Conservation (phyloP, 805 yeast genomes). For the Diddensiella caesifluorescens region DNA sequence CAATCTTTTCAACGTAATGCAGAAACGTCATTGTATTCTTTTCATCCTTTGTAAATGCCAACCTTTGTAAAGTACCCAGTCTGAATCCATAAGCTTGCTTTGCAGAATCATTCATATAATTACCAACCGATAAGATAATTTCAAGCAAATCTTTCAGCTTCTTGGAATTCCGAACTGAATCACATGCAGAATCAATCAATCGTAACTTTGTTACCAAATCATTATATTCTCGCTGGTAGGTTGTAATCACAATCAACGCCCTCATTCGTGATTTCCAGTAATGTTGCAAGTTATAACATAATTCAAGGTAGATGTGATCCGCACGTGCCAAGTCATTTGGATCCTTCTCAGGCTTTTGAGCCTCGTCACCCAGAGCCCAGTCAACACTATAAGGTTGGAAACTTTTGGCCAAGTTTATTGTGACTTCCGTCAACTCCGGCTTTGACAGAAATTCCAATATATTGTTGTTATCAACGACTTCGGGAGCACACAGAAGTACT, state of each 20-base stretch:
- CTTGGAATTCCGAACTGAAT: constrained; percentile 57
- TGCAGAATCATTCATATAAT: constrained; percentile 89
- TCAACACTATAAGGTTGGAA: constrained; percentile 77
- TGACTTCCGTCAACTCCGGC: constrained; percentile 68
- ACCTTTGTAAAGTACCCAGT: constrained; percentile 79
- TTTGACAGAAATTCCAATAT: constrained; percentile 80
- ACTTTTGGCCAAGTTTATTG: constrained; percentile 62
- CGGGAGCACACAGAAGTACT: constrained; percentile 69
- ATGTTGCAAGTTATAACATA: constrained; percentile 74
- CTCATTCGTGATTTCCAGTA: constrained; percentile 93
- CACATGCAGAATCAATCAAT: constrained; percentile 67
- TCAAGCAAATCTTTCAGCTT: constrained; percentile 70
- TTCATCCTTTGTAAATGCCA: constrained; percentile 86
- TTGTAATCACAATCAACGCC: constrained; percentile 64
- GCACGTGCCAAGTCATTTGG: constrained; percentile 76
- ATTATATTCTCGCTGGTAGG: constrained; percentile 71
- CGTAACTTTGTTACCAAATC: constrained; percentile 65
- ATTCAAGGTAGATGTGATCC: constrained; percentile 76
- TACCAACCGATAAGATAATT: constrained; percentile 85
- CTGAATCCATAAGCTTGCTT: constrained; percentile 93
- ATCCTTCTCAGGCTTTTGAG: constrained; percentile 56
- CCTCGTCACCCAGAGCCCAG: constrained; percentile 45
- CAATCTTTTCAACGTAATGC: constrained; percentile 84
- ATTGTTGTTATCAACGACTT: constrained; percentile 60
- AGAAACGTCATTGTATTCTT: constrained; percentile 81